These are phyloP conservation scores for Geosmithia morbida DNA, from an alignment of 2,329 filamentous ascomycete genomes.

Conservation along the genomic window DNA sequence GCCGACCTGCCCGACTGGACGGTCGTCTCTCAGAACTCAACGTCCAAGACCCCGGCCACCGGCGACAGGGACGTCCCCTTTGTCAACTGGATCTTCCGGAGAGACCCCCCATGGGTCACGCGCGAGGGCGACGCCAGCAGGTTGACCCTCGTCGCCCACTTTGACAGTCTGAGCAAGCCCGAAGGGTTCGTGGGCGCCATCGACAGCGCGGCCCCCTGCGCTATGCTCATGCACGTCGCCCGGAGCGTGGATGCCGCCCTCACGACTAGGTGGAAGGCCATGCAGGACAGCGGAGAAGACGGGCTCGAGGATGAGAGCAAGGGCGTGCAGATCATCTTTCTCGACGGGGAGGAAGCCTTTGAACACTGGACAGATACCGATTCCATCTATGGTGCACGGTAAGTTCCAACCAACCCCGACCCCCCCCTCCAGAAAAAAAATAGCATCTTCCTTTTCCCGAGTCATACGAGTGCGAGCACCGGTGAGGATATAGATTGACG, in stretches of 20 bases:
- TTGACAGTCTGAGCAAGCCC: constrained; percentile 71
- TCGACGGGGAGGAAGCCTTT: constrained; percentile 95
- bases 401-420: too few relatives aligned
- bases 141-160: constrained; percentile 83
- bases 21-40: constrained; percentile 80
- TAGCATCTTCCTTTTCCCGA: too few relatives aligned
- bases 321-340: constrained; percentile 75
- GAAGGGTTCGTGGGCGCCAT: constrained; percentile 85
- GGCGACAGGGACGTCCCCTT: constrained; percentile 64
- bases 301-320: constrained; percentile 54
- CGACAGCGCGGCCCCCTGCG: constrained; percentile 88
- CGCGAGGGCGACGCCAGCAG: constrained; percentile 58
- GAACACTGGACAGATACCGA: constrained; percentile 64
- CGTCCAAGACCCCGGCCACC: constrained; percentile 64
- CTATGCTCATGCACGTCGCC: constrained; percentile 80
- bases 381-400: constrained; percentile 79
- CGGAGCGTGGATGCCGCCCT: constrained; percentile 67
- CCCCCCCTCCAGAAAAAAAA: too few relatives aligned
- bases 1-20: constrained; percentile 64
- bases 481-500: constrained; percentile 2
- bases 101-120: constrained; percentile 72
- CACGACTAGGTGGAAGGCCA: constrained; percentile 66
- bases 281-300: constrained; percentile 43
- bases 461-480: too few relatives aligned
- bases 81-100: constrained; percentile 69